phyloP scores from a whole-genome alignment of 192 early-diverging fungal genomes.

The Coemansia umbellata region DNA sequence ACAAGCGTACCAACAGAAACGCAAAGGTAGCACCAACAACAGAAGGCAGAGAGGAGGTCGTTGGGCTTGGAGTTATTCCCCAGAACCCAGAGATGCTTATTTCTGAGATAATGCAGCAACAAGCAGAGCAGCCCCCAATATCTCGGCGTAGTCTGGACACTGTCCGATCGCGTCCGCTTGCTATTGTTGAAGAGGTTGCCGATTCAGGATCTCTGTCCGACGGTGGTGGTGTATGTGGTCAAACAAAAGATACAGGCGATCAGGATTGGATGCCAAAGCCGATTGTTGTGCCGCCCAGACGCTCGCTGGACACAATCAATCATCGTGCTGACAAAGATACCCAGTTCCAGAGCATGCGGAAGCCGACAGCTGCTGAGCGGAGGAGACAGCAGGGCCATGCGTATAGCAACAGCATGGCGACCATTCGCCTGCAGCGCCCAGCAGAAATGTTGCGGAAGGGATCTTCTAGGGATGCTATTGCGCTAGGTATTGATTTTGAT shows the following conservation, averaged over 20 bases:
- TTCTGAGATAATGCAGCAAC: not conserved
- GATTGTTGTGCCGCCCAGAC: constrained; percentile 23
- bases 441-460: constrained; percentile 46
- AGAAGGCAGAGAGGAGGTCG: constrained; percentile 40
- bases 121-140: not conserved
- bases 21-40: constrained; percentile 36
- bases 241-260: not conserved
- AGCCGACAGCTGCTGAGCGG: constrained; percentile 7
- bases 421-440: constrained; percentile 51
- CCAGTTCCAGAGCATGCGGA: constrained; percentile 1
- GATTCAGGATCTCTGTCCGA: constrained; percentile 41
- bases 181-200: constrained; percentile 17
- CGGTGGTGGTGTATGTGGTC: not conserved
- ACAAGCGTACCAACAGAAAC: constrained; percentile 31
- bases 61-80: constrained; percentile 42
- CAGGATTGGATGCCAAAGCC: constrained; percentile 12
- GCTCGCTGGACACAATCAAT: constrained; percentile 33
- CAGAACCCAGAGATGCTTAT: constrained; percentile 31
- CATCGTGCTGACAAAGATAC: not conserved
- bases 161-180: constrained; percentile 12
- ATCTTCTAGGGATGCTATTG: constrained; percentile 42
- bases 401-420: constrained; percentile 40
- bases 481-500: constrained; percentile 48
- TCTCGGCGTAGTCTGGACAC: constrained; percentile 20
- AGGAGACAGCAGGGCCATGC: constrained; percentile 20